Evolutionary conservation across 1,284 basidiomycete species (phyloP), one percentile per base, ranked within the genome.

Genomic region (Puccinia novopanici): DNA sequence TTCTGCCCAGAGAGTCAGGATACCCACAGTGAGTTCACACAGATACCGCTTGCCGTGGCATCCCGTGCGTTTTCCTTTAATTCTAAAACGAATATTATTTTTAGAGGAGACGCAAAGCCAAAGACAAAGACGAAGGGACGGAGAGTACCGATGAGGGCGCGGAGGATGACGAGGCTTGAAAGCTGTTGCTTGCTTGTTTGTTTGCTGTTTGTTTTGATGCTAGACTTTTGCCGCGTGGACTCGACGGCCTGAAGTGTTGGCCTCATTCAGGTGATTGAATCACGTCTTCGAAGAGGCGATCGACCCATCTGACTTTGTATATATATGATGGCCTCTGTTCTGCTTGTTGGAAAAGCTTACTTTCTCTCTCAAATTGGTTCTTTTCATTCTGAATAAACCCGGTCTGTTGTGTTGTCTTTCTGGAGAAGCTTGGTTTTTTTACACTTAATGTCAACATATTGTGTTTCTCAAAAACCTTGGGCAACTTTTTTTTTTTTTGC

Each of bases 1-100:
- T 68, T 42, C 75, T 45, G 13, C 45, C 45, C 75, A 77, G 42
- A 50, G 75, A 68, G 75, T 77, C 24, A 57, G 75, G 19, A 77
- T 77, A 24, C 75, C 75, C 19, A 77, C 75, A 42, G 75, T 77
- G 37, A 52, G 75, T 68, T 52, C 34, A n/a, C 30, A 48, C 22
- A 75, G 15, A 19, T n/a, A 15, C 24, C 12, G 48, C 30, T 45
- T 37, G 24, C 30, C 15, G 4, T 30, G 24, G 22, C 15, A 50
- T 37, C 19, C 5, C 0, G 5, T 17, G 13, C 37, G 15, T 8
- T 54, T 3, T 34, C 15, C 22, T 8, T 19, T 17, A 17, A 30
- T 37, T 37, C 30, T 65, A 19, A 65, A 37, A 42, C 2, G 40
- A 37, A 2, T 5, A n/a, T 54, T 34, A 13, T 50, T 34, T 9